Evolutionary conservation across 495 filamentous ascomycete species (phyloP), one percentile per base, ranked within the genome.

Genomic region (Chaetomium tenue): DNA sequence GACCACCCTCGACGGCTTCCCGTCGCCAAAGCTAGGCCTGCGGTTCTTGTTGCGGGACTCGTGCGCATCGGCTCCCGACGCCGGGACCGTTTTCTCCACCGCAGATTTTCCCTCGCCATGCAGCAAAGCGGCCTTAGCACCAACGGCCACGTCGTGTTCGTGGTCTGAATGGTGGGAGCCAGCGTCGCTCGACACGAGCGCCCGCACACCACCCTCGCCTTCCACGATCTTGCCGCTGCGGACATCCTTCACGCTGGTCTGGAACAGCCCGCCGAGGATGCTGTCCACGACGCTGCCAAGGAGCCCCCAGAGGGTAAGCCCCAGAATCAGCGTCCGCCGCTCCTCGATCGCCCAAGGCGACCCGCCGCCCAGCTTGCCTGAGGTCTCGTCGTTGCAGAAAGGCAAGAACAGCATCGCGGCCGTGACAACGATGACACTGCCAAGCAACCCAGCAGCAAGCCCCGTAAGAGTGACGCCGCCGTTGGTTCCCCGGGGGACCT

Each of bases 401-500:
- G 93, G 93, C 15, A 92, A 71, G 30, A 91, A 78, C 20, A 88
- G 56, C 5, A 86, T 78, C 13, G 91, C 81, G 2, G 87, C 82
- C 9, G 85, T 68, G 2, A 89, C 89, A 50, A 97, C 84, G 8
- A 89, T 81, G 50, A 88, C 83, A 7, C 91, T 87, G 1, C 94
- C 94, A 0, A 89, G 71, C 22, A 90, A 71, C 2, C 93, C 94
- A 0, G 92, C 92, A 0, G 80, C 70, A 0, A 94, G 77, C 0
- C 94, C 94, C 20, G 81, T 78, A 2, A 84, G 63, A 0, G 92
- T 93, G 11, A 98, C 88, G 5, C 92, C 94, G 22, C 94, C 94
- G 71, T 98, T 98, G 28, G 95, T 98, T 12, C 94, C 94, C 3
- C 84, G 86, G 0, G 93, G 92, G 0, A 97, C 95, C 66, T 85